These are phyloP conservation scores for Penicillium sp. DNA, from an alignment of 2,329 filamentous ascomycete species.

Conservation along the genomic window DNA sequence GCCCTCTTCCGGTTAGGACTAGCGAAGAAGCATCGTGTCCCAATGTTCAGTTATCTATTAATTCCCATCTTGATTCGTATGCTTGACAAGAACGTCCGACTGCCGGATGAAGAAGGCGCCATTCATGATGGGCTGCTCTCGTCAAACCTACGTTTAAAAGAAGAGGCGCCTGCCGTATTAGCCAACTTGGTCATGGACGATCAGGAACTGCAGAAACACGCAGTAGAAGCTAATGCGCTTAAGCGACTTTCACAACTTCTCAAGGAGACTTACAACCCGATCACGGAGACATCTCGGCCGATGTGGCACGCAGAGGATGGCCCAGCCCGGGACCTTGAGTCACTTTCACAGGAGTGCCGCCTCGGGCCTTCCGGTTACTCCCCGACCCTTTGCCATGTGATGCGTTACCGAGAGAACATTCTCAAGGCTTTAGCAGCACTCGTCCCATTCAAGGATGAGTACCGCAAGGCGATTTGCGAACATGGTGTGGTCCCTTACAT, in stretches of 20 bases:
- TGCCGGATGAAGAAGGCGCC: conserved; percentile 42
- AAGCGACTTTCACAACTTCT: conserved; percentile 63
- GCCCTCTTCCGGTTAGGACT: conserved; percentile 68
- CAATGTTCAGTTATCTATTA: conserved; percentile 64
- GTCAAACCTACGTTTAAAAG: conserved; percentile 57
- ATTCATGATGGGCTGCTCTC: conserved; percentile 42
- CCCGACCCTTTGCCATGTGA: conserved; percentile 64
- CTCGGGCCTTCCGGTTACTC: conserved; percentile 64
- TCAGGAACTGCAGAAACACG: conserved; percentile 75
- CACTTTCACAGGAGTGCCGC: conserved; percentile 41
- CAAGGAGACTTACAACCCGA: conserved; percentile 65
- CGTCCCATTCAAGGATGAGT: conserved; percentile 76
- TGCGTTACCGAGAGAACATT: conserved; percentile 72
- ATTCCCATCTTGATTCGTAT: conserved; percentile 69
- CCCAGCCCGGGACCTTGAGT: conserved; percentile 21
- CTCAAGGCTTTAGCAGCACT: conserved; percentile 80
- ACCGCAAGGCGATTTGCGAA: conserved; percentile 78
- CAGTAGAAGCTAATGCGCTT: conserved; percentile 68
- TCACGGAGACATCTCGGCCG: conserved; percentile 49
- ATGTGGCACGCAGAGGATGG: conserved; percentile 55
- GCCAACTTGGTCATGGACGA: conserved; percentile 77
- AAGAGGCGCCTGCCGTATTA: conserved; percentile 72
- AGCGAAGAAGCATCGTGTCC: conserved; percentile 63
- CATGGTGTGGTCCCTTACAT: conserved; percentile 79
- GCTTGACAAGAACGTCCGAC: conserved; percentile 56